These are phyloP conservation scores for Chloranthus sessilifolius DNA, from an alignment of 164 flowering plant genomes.

Conservation along the genomic window DNA sequence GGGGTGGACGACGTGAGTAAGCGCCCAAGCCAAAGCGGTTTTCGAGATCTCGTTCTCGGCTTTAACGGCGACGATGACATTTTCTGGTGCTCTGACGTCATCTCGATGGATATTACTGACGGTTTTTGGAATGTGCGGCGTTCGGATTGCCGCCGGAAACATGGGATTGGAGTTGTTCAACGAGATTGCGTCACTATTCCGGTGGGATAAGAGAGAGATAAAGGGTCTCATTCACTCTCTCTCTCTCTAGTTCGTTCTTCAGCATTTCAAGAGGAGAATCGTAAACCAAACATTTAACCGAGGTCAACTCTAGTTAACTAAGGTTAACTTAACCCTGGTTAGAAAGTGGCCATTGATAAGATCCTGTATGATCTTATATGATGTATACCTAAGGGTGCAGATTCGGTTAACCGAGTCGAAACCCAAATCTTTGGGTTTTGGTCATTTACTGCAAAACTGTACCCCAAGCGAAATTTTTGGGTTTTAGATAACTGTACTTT, in stretches of 20 bases:
- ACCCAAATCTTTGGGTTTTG: too few species aligned
- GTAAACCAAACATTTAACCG: too few species aligned
- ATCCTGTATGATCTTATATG: too few species aligned
- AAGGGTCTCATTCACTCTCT: background rate
- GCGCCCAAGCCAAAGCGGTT: conserved; percentile 77
- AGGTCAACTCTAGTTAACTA: too few species aligned
- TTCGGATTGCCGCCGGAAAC: background rate
- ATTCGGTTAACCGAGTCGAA: too few species aligned
- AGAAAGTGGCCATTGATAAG: too few species aligned
- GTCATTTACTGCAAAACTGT: too few species aligned
- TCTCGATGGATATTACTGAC: background rate
- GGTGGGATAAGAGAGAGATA: background rate
- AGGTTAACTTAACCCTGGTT: too few species aligned
- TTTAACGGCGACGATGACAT: conserved; percentile 65
- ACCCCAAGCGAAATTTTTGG: too few species aligned
- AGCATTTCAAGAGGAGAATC: background rate
- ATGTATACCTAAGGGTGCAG: too few species aligned
- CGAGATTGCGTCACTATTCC: background rate
- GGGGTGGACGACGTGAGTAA: conserved; percentile 69
- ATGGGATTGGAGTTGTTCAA: background rate
- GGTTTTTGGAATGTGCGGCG: background rate
- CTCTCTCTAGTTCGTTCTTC: background rate
- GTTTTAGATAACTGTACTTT: too few species aligned
- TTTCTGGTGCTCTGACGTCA: conserved; percentile 20
- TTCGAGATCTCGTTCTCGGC: conserved; percentile 70